Evolutionary conservation across 768 basidiomycete species (phyloP).

Genomic region (Austroboletus eburneus): DNA sequence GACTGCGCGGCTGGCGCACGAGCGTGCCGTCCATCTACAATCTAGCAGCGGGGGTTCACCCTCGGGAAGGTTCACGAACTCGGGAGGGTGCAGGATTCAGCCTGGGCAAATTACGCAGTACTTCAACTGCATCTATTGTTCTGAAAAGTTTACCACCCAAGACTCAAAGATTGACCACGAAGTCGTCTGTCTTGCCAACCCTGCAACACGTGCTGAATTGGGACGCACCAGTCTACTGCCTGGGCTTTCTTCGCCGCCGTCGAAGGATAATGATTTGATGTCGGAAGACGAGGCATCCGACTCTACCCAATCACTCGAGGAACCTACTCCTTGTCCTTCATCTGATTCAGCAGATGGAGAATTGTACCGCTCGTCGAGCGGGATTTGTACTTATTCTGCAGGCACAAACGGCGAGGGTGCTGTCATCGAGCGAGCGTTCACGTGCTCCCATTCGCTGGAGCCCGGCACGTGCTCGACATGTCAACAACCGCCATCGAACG

Average conservation of each 20-base stretch:
- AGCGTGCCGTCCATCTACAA: not conserved
- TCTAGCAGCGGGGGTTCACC: not conserved
- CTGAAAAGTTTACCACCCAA: not conserved
- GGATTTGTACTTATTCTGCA: not conserved
- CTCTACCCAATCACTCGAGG: not conserved
- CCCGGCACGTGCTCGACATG: conserved; percentile 9
- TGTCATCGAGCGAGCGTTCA: not conserved
- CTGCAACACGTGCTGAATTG: not conserved
- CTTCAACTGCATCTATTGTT: conserved; percentile 1
- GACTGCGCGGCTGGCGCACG: not conserved
- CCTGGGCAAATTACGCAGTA: not conserved
- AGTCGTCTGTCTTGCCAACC: conserved; percentile 1
- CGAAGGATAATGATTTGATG: not conserved
- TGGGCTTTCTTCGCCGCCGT: not conserved
- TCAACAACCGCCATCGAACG: not conserved
- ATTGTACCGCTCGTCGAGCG: conserved; percentile 3
- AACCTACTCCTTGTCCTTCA: not conserved
- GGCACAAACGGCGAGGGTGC: not conserved
- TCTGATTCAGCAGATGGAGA: conserved; percentile 10
- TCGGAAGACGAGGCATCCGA: not conserved
- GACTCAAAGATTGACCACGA: conserved; percentile 4
- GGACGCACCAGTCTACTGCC: not conserved
- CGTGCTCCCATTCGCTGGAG: not conserved
- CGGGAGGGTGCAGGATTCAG: not conserved
- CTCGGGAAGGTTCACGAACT: not conserved